These are phyloP conservation scores for Rhodotorula graminis DNA, from an alignment of 768 basidiomycete species.

Conservation along the genomic window DNA sequence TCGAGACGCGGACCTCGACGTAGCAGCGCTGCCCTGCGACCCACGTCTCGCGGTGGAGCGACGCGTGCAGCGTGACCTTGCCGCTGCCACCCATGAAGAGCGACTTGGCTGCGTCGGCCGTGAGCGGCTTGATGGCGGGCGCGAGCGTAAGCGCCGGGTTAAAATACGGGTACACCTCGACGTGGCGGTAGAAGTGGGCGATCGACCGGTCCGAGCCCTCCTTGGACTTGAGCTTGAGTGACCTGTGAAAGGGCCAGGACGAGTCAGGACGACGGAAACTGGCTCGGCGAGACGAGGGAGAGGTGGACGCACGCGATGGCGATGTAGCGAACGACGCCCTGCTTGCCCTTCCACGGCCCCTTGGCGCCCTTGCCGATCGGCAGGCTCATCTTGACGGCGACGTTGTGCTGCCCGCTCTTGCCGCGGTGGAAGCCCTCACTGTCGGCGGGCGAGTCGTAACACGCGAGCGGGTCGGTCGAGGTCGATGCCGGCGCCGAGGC, in stretches of 20 bases:
- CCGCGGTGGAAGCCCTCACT: conserved; percentile 62
- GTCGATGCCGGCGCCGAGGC: conserved; percentile 52
- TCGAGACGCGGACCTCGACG: conserved; percentile 62
- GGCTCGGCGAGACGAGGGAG: too few species aligned
- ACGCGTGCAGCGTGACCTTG: conserved; percentile 62
- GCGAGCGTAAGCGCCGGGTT: conserved; percentile 61
- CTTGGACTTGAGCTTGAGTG: conserved; percentile 68
- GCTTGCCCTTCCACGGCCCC: conserved; percentile 56
- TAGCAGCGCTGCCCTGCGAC: conserved; percentile 73
- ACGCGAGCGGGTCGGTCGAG: conserved; percentile 46
- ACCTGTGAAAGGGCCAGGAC: conserved; percentile 50
- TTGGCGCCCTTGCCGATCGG: conserved; percentile 59
- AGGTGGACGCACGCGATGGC: conserved; percentile 62
- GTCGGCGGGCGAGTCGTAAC: conserved; percentile 48
- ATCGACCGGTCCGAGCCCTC: conserved; percentile 62
- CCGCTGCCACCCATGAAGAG: conserved; percentile 63
- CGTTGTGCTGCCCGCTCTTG: conserved; percentile 60
- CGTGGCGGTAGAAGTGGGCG: conserved; percentile 81
- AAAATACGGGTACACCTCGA: conserved; percentile 72
- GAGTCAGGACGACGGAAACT: background rate
- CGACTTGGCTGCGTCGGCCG: conserved; percentile 56
- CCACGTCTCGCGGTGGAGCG: conserved; percentile 69
- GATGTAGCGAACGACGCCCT: conserved; percentile 73
- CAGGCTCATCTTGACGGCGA: conserved; percentile 70
- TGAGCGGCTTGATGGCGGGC: conserved; percentile 59